These are phyloP conservation scores for Emydomyces testavorans DNA, from an alignment of 2,329 filamentous ascomycete genomes.

Conservation along the genomic window DNA sequence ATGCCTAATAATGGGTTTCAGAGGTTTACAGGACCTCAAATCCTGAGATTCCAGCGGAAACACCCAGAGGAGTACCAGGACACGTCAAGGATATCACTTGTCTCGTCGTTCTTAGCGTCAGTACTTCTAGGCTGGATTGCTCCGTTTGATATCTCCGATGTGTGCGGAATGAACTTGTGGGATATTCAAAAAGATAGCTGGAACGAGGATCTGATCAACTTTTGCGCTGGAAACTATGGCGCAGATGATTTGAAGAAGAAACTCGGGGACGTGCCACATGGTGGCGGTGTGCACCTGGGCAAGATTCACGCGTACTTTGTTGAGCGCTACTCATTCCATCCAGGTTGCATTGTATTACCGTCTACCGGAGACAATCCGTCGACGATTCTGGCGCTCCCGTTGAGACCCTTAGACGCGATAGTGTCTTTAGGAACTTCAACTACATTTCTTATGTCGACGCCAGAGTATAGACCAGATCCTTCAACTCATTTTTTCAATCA, in stretches of 20 bases:
- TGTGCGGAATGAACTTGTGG: slow-evolving; percentile 95
- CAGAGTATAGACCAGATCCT: slow-evolving; percentile 78
- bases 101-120: slow-evolving; percentile 90
- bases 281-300: slow-evolving; percentile 71
- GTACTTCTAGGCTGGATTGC: slow-evolving; percentile 75
- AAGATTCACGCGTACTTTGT: slow-evolving; percentile 68
- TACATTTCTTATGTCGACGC: slow-evolving; percentile 94
- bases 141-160: slow-evolving; percentile 85
- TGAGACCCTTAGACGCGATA: slow-evolving; percentile 81
- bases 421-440: slow-evolving; percentile 91
- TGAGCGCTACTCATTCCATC: slow-evolving; percentile 61
- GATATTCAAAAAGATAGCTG: slow-evolving; percentile 66
- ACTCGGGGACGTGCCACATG: slow-evolving; percentile 65
- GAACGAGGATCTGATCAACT: slow-evolving; percentile 61
- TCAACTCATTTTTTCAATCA: slow-evolving; percentile 98
- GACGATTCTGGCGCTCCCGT: slow-evolving; percentile 81
- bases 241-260: slow-evolving; percentile 59
- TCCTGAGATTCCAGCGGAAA: slow-evolving; percentile 71
- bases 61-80: slow-evolving; percentile 69
- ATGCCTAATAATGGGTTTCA: slow-evolving; percentile 25
- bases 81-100: slow-evolving; percentile 78
- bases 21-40: slow-evolving; percentile 96
- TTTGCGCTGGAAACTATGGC: slow-evolving; percentile 57
- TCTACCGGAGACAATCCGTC: slow-evolving; percentile 95
- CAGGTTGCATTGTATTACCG: slow-evolving; percentile 64